Conservation (phyloP, 345 rosid species). For the Corymbia maculata region DNA sequence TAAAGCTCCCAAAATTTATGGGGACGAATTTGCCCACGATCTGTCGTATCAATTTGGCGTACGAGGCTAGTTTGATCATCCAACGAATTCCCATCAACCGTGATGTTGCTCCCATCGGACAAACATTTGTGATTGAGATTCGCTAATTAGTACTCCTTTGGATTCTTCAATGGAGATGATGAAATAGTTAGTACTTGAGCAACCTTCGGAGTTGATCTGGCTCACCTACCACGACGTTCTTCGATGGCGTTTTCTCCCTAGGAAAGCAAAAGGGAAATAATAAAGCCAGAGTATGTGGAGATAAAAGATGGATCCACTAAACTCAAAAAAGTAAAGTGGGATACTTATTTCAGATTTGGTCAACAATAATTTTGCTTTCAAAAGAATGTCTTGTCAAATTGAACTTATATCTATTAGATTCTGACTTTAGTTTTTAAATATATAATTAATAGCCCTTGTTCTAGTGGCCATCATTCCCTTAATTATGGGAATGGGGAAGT, state of each 20-base stretch:
- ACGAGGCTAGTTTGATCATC: neutral
- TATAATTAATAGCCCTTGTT: too few relatives aligned
- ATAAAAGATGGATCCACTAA: neutral
- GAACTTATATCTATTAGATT: neutral
- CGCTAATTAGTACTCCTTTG: neutral
- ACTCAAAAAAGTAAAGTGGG: neutral
- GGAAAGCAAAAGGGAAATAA: neutral
- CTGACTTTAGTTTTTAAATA: neutral
- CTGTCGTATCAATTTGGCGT: neutral
- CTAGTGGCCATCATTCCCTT: too few relatives aligned
- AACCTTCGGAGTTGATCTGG: neutral
- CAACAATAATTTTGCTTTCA: neutral
- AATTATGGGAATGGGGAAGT: too few relatives aligned
- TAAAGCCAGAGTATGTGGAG: neutral
- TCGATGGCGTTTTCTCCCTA: neutral
- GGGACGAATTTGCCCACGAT: accelerated
- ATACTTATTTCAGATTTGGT: neutral
- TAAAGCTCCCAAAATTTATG: too few relatives aligned
- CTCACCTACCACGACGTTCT: neutral
- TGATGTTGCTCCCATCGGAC: neutral
- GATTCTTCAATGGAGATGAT: neutral
- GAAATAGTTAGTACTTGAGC: neutral
- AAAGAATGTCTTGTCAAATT: neutral
- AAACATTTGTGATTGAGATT: neutral
- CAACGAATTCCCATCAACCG: neutral